Conservation (phyloP, 495 filamentous ascomycete species). For the Penicillium chermesinum region DNA sequence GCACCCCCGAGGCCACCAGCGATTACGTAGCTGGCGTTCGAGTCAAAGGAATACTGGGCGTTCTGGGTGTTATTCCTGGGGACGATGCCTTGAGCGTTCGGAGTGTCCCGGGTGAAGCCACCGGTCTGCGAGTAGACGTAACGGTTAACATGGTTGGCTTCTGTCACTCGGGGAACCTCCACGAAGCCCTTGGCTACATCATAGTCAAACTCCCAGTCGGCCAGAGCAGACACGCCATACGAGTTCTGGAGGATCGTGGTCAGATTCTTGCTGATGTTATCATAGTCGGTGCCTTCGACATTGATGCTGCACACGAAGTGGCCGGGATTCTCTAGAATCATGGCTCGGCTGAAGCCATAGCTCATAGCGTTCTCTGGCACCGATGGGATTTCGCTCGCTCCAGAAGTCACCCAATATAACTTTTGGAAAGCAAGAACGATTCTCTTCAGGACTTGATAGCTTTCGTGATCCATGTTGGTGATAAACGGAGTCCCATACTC, state of each 20-base stretch:
- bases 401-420: not conserved
- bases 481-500: not conserved
- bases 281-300: not conserved
- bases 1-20: not conserved
- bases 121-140: not conserved
- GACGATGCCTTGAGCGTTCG: no score
- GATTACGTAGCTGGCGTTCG: not conserved
- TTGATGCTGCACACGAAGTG: not conserved
- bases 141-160: not conserved
- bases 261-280: not conserved
- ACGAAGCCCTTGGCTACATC: not conserved
- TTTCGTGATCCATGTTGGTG: not conserved
- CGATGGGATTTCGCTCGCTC: not conserved
- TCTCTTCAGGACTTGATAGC: not conserved
- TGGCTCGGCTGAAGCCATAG: not conserved
- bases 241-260: not conserved
- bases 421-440: not conserved
- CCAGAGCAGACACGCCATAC: not conserved
- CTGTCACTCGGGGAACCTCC: not conserved
- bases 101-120: not conserved
- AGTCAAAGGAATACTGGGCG: not conserved
- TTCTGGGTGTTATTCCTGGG: no score
- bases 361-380: not conserved
- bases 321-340: not conserved
- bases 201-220: not conserved